These are phyloP conservation scores for Schizothecium vesticola DNA, from an alignment of 495 filamentous ascomycete genomes.

Conservation along the genomic window DNA sequence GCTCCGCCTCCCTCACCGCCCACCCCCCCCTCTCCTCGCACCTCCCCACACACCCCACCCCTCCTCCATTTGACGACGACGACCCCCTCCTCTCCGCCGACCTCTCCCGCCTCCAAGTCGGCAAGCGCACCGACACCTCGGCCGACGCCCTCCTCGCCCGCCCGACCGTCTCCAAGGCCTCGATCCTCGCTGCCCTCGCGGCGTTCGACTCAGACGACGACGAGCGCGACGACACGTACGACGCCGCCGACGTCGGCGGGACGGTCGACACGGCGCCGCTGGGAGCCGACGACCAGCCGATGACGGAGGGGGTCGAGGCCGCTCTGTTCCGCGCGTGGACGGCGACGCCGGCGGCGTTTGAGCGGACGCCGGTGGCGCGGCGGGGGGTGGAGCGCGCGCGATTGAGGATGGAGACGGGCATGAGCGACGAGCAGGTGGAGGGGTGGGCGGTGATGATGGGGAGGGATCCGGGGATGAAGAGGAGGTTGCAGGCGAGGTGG, in stretches of 20 bases:
- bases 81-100: slow-evolving; percentile 65
- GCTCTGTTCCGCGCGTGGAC: slow-evolving; percentile 64
- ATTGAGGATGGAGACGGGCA: slow-evolving; percentile 71
- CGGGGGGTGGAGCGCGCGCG: slow-evolving; percentile 52
- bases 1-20: slow-evolving; percentile 42
- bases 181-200: slow-evolving; percentile 85
- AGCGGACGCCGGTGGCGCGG: slow-evolving; percentile 61
- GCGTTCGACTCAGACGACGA: slow-evolving; percentile 93
- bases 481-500: slow-evolving; percentile 61
- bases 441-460: slow-evolving; percentile 85
- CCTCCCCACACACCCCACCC: slow-evolving; percentile 37
- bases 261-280: slow-evolving; percentile 57
- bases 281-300: slow-evolving; percentile 32
- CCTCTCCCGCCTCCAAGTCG: slow-evolving; percentile 63
- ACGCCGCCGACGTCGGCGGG: slow-evolving; percentile 83
- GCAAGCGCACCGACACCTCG: slow-evolving; percentile 59
- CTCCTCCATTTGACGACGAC: slow-evolving; percentile 61
- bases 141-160: slow-evolving; percentile 49
- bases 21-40: slow-evolving; percentile 15
- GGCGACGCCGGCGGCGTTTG: slow-evolving; percentile 57
- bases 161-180: slow-evolving; percentile 65
- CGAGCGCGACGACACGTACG: slow-evolving; percentile 96
- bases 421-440: slow-evolving; percentile 93
- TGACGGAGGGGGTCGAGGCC: slow-evolving; percentile 43
- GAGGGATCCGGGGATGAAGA: slow-evolving; percentile 60